Evolutionary conservation across 1,284 basidiomycete species (phyloP), one percentile per base, ranked within the genome.

Genomic region (Inonotus obliquus): DNA sequence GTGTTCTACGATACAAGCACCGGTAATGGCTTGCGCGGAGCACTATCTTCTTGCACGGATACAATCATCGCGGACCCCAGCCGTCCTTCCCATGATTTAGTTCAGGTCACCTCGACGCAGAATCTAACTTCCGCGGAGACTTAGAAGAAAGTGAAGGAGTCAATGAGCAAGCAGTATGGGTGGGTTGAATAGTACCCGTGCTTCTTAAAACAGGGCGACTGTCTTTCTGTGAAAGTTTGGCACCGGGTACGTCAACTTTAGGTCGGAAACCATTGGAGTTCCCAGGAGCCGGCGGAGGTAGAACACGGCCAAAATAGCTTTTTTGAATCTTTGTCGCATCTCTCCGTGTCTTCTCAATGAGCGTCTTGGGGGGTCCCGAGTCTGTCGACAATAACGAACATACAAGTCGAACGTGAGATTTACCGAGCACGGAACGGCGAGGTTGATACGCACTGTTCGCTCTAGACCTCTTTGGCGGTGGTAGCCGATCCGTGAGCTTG

Each of bases 311-410:
- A 68, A 83, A 88, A 66, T 87, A 73, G 35, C 80, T 81, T 69
- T 81, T 84, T 70, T 85, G 85, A 49, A 87, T 72, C 68, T 82
- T 87, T 44, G 81, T 84, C 13, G 87, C 85, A 68, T 90, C 85
- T 37, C 77, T 77, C 63, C 81, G 80, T 7, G 89, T 86, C 74
- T 89, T 91, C 74, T 91, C 86, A 66, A 92, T 84, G 11, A 92
- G 76, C 10, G 85, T 80, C 74, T 86, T 90, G 19, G 85, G 84
- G 65, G 79, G 81, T 48, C 72, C 65, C 41, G 71, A 64, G 19
- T 21, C 41, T 44, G 41, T n/a, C 17, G 41, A 44, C 17, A 17
- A 4, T 1, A 44, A 14, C n/a, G 41, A 14, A 44, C 10, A 44
- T 1, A 25, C 55, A 71, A 69, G 48, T 76, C 77, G 83, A 85